Conservation (phyloP, 2,329 filamentous ascomycete genomes). For the Ilyonectria destructans region DNA sequence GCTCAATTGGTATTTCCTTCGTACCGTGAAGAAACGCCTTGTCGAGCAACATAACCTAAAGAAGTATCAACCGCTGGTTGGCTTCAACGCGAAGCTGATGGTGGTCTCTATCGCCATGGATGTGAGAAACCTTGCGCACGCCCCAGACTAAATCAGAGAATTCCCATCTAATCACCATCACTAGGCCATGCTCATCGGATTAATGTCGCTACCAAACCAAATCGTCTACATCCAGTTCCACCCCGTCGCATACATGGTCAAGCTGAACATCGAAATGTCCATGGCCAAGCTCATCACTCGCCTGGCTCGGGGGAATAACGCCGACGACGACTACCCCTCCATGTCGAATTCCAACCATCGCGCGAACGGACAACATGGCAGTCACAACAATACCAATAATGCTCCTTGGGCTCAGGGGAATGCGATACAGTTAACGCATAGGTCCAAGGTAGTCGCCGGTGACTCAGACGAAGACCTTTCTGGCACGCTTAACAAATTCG, state of each 20-base stretch:
- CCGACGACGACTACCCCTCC: conserved; percentile 42
- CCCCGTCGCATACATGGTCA: conserved; percentile 67
- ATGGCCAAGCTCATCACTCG: conserved; percentile 63
- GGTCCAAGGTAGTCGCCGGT: conserved; percentile 40
- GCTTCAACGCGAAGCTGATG: conserved; percentile 67
- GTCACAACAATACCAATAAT: conserved; percentile 22
- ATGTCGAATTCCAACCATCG: conserved; percentile 39
- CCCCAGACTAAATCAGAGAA: background rate
- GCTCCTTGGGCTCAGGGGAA: conserved; percentile 34
- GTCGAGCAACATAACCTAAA: conserved; percentile 63
- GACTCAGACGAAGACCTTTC: conserved; percentile 38
- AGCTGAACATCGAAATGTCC: conserved; percentile 54
- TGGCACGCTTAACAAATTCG: background rate
- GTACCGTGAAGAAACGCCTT: conserved; percentile 62
- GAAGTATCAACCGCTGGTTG: conserved; percentile 66
- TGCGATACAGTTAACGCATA: conserved; percentile 35
- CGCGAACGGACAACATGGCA: conserved; percentile 5
- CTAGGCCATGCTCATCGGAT: conserved; percentile 50
- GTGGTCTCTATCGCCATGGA: conserved; percentile 67
- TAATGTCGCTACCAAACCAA: conserved; percentile 55
- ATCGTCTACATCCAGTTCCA: conserved; percentile 66
- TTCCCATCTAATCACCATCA: background rate
- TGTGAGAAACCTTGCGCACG: conserved; percentile 44
- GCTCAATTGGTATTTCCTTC: conserved; percentile 70
- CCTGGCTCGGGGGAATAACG: conserved; percentile 36